Evolutionary conservation across 2,329 filamentous ascomycete genomes (phyloP).

Genomic region (Aspergillus sp.): DNA sequence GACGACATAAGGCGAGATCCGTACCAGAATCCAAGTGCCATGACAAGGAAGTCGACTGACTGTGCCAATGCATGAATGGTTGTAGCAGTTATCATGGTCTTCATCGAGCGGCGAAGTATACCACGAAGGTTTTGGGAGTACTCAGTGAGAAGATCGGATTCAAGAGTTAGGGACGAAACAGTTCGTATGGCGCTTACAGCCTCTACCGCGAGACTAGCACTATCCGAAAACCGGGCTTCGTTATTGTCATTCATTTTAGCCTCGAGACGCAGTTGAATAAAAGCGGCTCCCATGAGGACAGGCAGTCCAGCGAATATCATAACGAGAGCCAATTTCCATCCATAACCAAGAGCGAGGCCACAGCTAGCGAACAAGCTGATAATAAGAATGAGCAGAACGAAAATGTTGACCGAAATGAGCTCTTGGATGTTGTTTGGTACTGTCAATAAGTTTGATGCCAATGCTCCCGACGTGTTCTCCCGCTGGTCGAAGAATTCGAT

Average conservation of each 20-base stretch:
- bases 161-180: conserved; percentile 48
- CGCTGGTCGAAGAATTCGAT: conserved; percentile 33
- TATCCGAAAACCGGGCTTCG: conserved; percentile 39
- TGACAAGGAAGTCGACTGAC: conserved; percentile 25
- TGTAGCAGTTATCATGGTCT: conserved; percentile 24
- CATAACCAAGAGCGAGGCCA: conserved; percentile 48
- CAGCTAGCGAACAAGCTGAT: conserved; percentile 49
- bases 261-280: conserved; percentile 50
- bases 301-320: conserved; percentile 49
- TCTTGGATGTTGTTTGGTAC: conserved; percentile 43
- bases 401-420: conserved; percentile 51
- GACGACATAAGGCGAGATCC: conserved; percentile 21
- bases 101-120: conserved; percentile 21
- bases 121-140: conserved; percentile 24
- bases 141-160: conserved; percentile 36
- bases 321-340: conserved; percentile 54
- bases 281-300: conserved; percentile 48
- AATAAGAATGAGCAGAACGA: conserved; percentile 48
- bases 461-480: conserved; percentile 31
- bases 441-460: conserved; percentile 24
- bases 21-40: conserved; percentile 31
- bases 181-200: conserved; percentile 49
- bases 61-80: conserved; percentile 29
- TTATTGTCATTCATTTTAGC: conserved; percentile 21
- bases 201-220: conserved; percentile 46